Percentiles rank a stretch among this genome's conserved stretches.
Conservation (phyloP, 352 stramenopile species). For the Globisporangium irregulare region DNA sequence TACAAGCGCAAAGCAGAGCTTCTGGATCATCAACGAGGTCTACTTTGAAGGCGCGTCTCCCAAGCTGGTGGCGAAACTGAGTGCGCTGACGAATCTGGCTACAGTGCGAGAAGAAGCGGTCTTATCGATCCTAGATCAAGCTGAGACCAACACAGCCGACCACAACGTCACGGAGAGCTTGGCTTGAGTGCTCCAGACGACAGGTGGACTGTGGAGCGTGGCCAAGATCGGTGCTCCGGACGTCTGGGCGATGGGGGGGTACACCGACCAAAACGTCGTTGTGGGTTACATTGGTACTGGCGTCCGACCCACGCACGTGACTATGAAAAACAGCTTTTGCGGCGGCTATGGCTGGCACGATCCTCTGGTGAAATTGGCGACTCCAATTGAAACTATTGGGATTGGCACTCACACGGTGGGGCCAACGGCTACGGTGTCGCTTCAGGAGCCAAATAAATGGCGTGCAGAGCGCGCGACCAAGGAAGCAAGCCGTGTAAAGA, state of each 20-base stretch:
- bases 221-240: slow-evolving; percentile 20
- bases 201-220: slow-evolving; percentile 23
- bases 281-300: slow-evolving; percentile 5
- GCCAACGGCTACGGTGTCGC: too few relatives aligned
- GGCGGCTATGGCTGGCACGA: too few relatives aligned
- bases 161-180: not conserved
- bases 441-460: too few relatives aligned
- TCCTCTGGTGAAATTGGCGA: too few relatives aligned
- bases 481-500: too few relatives aligned
- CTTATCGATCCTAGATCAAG: not conserved
- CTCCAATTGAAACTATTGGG: too few relatives aligned
- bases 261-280: slow-evolving; percentile 25
- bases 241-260: slow-evolving; percentile 22
- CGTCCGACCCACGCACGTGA: too few relatives aligned
- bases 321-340: too few relatives aligned
- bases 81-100: not conserved
- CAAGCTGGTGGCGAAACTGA: slow-evolving; percentile 26
- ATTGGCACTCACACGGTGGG: too few relatives aligned
- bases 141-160: not conserved
- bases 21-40: slow-evolving; percentile 33
- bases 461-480: too few relatives aligned
- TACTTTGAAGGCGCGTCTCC: slow-evolving; percentile 22
- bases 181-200: not conserved
- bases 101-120: not conserved
- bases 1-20: slow-evolving; percentile 3